Base-by-base conservation (phyloP, 306 rosid genomes). In the Rubus parviflorus region DNA sequence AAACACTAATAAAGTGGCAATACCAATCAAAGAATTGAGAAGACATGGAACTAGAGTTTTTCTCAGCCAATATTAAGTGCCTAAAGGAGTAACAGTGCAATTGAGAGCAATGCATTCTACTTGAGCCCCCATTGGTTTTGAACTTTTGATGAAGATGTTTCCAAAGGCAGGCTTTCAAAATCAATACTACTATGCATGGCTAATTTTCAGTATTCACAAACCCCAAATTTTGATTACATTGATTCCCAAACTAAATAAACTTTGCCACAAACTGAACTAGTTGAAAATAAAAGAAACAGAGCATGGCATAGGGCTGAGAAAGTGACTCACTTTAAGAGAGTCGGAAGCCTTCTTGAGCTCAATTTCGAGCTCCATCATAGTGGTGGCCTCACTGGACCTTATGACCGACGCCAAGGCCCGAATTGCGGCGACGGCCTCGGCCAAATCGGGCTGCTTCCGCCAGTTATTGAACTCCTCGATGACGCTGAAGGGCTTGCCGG, bases 391-490 rank as follows among this genome's bases (percentile, higher is more conserved):
- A 38, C 97, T 89, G 8, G 89, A 77, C 75, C 92, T 79, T 48
- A 92, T 95, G 52, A 92, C 96, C 8, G 97, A 83, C 51, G 97
- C 98, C 81, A 95, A 83, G 13, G 98, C 97, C 66, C 97, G 91
- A 79, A 95, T 92, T 6, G 98, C 98, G 22, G 98, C 97, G 30
- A 92, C 98, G 7, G 97, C 98, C 82, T 95, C 98, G 0, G 97
- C 98, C 84, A 95, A 87, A 83, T 95, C 96, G 57, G 97, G 98
- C 81, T 90, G 95, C 45, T 87, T 90, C 83, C 98, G 86, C 98
- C 98, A 92, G 67, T 54, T 68, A 57, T 95, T 87, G 82, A 95
- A 95, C 80, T 92, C 97, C 19, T 89, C 86, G 58, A 89, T 92
- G 7, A 95, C 97, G n/a, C 97, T 73, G 63, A 95, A 95, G 42